Conservation (phyloP, 176 grass and related monocot genomes). For the Eleusine indica region DNA sequence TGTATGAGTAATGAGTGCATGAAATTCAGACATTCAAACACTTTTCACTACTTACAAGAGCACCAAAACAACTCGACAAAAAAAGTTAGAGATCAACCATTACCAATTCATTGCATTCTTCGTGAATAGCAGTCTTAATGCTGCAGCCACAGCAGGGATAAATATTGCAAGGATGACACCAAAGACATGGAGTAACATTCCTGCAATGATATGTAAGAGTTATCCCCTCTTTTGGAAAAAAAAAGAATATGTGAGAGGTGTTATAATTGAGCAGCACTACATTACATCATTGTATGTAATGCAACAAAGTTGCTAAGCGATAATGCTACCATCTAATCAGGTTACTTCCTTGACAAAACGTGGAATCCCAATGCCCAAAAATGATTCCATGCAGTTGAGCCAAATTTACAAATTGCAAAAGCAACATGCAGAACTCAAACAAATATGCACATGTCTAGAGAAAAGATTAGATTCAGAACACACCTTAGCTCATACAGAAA, state of each 20-base stretch:
- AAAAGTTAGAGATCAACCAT: slow-evolving; percentile 36
- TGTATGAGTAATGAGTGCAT: neutral
- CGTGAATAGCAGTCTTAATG: slow-evolving; percentile 80
- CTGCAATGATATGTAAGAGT: slow-evolving; percentile 60
- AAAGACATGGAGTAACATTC: slow-evolving; percentile 82
- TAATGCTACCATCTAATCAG: slow-evolving; percentile 34
- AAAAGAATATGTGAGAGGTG: slow-evolving; percentile 28
- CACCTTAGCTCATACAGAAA: neutral
- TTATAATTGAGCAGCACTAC: slow-evolving; percentile 28
- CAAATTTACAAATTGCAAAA: slow-evolving; percentile 17
- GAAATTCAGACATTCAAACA: neutral
- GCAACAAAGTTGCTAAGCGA: slow-evolving; percentile 4
- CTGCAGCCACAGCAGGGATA: slow-evolving; percentile 71
- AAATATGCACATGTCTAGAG: neutral
- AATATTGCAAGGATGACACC: slow-evolving; percentile 76
- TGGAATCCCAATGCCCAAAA: slow-evolving; percentile 5
- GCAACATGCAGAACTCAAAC: neutral
- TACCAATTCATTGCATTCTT: slow-evolving; percentile 99
- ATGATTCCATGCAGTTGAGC: neutral
- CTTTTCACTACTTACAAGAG: neutral
- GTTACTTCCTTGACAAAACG: slow-evolving; percentile 10
- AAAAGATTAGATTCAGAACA: neutral
- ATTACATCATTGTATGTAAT: neutral
- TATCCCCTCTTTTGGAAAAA: neutral
- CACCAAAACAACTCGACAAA: neutral